A percentile compares a stretch with the other conserved stretches of the same genome.
phyloP scores from a whole-genome alignment of 495 filamentous ascomycete genomes.

The Amorphotheca resinae region DNA sequence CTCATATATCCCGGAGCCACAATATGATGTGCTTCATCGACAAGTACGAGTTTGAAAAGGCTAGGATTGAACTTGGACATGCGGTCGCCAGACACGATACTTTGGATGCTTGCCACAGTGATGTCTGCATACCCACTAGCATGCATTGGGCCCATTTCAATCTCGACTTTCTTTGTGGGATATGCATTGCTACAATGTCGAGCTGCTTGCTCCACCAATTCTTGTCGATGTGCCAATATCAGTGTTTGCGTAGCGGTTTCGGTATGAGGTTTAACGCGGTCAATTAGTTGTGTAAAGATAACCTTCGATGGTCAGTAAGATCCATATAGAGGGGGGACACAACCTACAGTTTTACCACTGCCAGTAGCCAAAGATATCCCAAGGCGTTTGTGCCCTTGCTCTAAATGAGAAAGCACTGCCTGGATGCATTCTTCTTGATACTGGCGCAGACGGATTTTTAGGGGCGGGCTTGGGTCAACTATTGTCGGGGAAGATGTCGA shows the following conservation, averaged over 20 bases:
- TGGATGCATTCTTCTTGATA: constrained; percentile 89
- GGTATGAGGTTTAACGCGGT: constrained; percentile 49
- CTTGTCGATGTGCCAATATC: constrained; percentile 82
- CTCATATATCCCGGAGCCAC: constrained; percentile 68
- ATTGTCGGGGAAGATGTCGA: neutral
- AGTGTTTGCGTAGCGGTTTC: constrained; percentile 59
- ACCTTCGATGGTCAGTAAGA: constrained; percentile 37
- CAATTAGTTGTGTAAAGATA: constrained; percentile 92
- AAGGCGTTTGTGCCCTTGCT: constrained; percentile 64
- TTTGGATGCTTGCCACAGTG: constrained; percentile 82
- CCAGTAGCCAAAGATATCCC: constrained; percentile 89
- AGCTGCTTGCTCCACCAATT: constrained; percentile 93
- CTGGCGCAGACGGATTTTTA: constrained; percentile 46
- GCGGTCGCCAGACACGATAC: constrained; percentile 60
- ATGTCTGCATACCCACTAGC: constrained; percentile 78
- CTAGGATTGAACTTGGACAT: constrained; percentile 68
- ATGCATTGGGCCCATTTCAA: constrained; percentile 74
- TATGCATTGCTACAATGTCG: constrained; percentile 71
- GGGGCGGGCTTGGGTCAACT: neutral
- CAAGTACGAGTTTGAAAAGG: constrained; percentile 78
- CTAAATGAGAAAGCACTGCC: constrained; percentile 59
- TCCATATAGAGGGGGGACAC: neutral
- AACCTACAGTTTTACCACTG: constrained; percentile 73
- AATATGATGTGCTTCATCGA: constrained; percentile 98
- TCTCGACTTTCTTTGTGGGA: constrained; percentile 63